phyloP scores from a whole-genome alignment of 1,284 basidiomycete species.

The Cutaneotrichosporon cutaneum region DNA sequence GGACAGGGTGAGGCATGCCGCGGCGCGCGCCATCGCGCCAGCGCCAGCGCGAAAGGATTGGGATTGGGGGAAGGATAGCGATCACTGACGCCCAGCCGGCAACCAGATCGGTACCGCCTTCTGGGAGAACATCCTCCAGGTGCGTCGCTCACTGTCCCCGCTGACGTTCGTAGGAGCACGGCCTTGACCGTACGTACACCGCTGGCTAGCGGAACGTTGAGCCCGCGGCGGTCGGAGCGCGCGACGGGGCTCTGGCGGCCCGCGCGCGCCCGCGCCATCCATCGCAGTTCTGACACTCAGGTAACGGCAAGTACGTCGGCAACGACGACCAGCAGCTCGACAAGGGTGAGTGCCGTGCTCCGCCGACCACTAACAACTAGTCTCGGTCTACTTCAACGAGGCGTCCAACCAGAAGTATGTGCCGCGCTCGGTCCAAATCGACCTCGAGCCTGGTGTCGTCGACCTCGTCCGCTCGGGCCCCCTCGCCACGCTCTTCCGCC shows the following conservation, averaged over 20 bases:
- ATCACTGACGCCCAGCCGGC: conserved; percentile 32
- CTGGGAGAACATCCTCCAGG: conserved; percentile 51
- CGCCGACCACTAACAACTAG: conserved; percentile 16
- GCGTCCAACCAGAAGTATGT: conserved; percentile 61
- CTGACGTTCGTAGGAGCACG: conserved; percentile 42
- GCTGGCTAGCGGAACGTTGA: neutral
- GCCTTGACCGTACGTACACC: conserved; percentile 40
- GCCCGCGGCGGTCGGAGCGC: neutral
- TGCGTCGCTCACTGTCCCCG: conserved; percentile 15
- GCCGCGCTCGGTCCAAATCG: conserved; percentile 88
- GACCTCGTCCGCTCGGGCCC: conserved; percentile 63
- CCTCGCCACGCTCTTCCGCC: conserved; percentile 67
- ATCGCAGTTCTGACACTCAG: conserved; percentile 18
- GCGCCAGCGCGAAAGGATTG: neutral
- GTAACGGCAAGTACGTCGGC: conserved; percentile 45
- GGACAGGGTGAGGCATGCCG: conserved; percentile 26
- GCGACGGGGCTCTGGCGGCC: neutral
- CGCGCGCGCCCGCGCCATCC: neutral
- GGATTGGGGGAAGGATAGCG: neutral
- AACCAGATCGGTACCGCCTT: conserved; percentile 50
- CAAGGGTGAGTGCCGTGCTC: conserved; percentile 30
- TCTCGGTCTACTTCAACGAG: conserved; percentile 54
- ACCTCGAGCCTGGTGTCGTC: conserved; percentile 87
- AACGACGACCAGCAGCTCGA: conserved; percentile 44
- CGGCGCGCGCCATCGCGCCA: neutral